Percentiles rank a stretch among this genome's conserved stretches.
Evolutionary conservation across 1,284 basidiomycete genomes (phyloP).

Genomic region (Cryptococcus hybrid): DNA sequence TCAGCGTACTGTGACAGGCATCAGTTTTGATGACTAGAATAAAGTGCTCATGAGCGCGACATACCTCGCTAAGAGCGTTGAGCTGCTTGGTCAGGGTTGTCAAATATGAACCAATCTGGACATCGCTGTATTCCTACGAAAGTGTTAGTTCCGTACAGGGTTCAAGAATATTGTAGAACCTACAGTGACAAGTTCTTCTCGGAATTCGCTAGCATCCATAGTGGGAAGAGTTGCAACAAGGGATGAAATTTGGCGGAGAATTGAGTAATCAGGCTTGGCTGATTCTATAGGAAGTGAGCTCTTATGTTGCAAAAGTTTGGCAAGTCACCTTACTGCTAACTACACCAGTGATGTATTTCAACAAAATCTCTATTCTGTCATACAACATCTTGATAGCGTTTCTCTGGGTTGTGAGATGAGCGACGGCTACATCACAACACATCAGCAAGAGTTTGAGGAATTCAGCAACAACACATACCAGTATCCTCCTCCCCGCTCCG

Average conservation of each 20-base stretch:
- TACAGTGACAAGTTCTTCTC: conserved; percentile 81
- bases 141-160: no score
- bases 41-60: conserved; percentile 32
- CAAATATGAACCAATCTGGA: conserved; percentile 85
- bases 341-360: conserved; percentile 75
- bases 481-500: conserved; percentile 57
- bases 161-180: conserved; percentile 23
- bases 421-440: conserved; percentile 63
- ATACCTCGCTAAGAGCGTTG: conserved; percentile 81
- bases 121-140: conserved; percentile 87
- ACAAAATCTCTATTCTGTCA: conserved; percentile 78
- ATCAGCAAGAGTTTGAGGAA: neutral
- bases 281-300: conserved; percentile 53
- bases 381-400: conserved; percentile 95
- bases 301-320: neutral
- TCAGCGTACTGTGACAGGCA: conserved; percentile 27
- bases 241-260: conserved; percentile 78
- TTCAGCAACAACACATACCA: conserved; percentile 31
- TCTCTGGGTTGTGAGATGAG: conserved; percentile 83
- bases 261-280: conserved; percentile 69
- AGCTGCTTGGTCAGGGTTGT: conserved; percentile 84
- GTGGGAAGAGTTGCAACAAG: conserved; percentile 83
- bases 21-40: neutral
- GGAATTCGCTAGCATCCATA: conserved; percentile 72
- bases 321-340: conserved; percentile 60